Evolutionary conservation across 2,329 filamentous ascomycete genomes (phyloP).

Genomic region (Coniochaeta sp.): DNA sequence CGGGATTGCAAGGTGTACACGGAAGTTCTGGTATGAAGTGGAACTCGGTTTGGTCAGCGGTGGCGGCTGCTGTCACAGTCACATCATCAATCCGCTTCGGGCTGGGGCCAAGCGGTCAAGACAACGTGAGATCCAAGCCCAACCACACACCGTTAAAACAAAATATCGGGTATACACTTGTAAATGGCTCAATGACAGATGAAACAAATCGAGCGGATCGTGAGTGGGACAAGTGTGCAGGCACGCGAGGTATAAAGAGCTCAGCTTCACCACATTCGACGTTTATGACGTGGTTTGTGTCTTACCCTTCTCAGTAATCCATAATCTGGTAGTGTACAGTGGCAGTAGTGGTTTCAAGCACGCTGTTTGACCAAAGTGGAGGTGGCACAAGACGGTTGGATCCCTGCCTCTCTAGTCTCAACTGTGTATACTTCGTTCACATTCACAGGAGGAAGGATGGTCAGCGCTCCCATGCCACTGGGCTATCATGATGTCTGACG

Average conservation of each 20-base stretch:
- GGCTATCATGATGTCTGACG: no score
- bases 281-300: neutral
- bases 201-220: neutral
- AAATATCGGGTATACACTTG: neutral
- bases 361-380: neutral
- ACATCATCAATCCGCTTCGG: neutral
- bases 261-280: neutral
- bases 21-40: neutral
- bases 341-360: neutral
- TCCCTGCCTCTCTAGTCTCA: no score
- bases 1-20: neutral
- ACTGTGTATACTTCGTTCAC: no score
- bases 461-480: no score
- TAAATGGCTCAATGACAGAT: neutral
- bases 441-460: no score
- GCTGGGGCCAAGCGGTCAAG: neutral
- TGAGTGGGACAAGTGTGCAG: neutral
- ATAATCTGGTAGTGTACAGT: neutral
- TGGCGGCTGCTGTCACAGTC: neutral
- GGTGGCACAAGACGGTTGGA: no score
- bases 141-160: neutral
- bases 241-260: neutral
- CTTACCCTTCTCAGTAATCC: neutral
- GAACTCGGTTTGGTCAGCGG: neutral
- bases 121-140: neutral